phyloP scores from a whole-genome alignment of 2,329 filamentous ascomycete species.

The Phaeophleospora eucalypticola region DNA sequence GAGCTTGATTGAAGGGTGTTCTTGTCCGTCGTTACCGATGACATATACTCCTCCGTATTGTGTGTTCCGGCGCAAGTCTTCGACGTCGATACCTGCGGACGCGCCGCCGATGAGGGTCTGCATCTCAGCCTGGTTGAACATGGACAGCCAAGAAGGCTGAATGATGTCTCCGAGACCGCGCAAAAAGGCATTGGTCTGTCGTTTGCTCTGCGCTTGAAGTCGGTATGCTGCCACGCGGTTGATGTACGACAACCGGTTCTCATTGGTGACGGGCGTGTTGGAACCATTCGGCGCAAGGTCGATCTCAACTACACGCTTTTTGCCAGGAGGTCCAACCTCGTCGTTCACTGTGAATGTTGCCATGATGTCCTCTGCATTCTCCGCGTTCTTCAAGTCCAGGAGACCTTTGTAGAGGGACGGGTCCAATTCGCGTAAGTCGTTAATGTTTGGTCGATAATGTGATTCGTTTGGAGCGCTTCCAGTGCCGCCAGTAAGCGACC shows the following conservation, averaged over 20 bases:
- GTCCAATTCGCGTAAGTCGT: slow-evolving; percentile 89
- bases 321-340: slow-evolving; percentile 40
- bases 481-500: slow-evolving; percentile 70
- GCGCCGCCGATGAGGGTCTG: slow-evolving; percentile 92
- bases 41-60: slow-evolving; percentile 82
- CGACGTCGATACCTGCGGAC: slow-evolving; percentile 72
- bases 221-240: slow-evolving; percentile 86
- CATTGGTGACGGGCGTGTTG: slow-evolving; percentile 76
- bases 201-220: slow-evolving; percentile 70
- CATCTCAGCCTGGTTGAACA: slow-evolving; percentile 96
- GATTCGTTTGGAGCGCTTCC: slow-evolving; percentile 62
- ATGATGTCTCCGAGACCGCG: slow-evolving; percentile 83
- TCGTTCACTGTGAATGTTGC: slow-evolving; percentile 90
- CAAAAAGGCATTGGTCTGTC: slow-evolving; percentile 85
- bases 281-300: slow-evolving; percentile 75
- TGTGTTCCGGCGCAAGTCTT: slow-evolving; percentile 80
- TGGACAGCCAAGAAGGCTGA: slow-evolving; percentile 85
- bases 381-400: slow-evolving; percentile 75
- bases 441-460: slow-evolving; percentile 84
- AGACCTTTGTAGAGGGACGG: slow-evolving; percentile 87
- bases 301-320: slow-evolving; percentile 61
- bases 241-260: slow-evolving; percentile 91
- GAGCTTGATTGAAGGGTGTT: slow-evolving; percentile 78
- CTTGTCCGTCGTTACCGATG: slow-evolving; percentile 80
- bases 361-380: slow-evolving; percentile 72